Evolutionary conservation across 208 protist species (phyloP), one percentile per base, ranked within the genome.

Genomic region (Herpetomonas samuelpessoai): DNA sequence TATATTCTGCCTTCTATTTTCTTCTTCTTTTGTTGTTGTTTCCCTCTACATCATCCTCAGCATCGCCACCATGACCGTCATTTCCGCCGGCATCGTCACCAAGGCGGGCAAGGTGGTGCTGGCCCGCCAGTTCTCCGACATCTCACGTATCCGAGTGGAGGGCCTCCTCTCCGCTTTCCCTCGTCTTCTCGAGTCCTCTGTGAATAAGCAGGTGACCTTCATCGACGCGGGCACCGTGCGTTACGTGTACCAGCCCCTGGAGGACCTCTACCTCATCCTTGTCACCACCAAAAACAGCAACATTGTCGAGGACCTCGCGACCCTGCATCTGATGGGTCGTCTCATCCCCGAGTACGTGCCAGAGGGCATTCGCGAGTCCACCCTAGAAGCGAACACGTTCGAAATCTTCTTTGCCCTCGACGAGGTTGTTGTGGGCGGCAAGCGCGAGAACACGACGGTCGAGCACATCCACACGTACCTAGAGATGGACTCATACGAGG

Each of bases 191-290:
- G 85, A 92, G 70, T 74, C 78, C 18, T 81, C 52, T 3, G 57
- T 62, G 48, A 66, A 84, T 10, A 91, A 91, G 63, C 96, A 99
- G 74, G 95, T 98, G 55, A 99, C 97, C 0, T 99, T 96, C 76
- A 93, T 99, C 21, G 97, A 99, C 64, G 98, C 98, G 1, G 98
- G 98, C 30, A 70, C 74, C 1, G 88, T 97, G 0, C 87, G 95
- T 47, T 99, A 99, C 68, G 96, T 99, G 1, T 99, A 99, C 71
- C 97, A 98, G 77, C 98, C 98, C 10, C 58, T 99, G 9, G 98
- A 99, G 67, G 60, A 84, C 16, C 79, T 99, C 6, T 92, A 79
- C 52, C 65, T 98, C 16, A 77, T 99, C 7, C 78, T 99, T 24
- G 81, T 99, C 31, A 99, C 98, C 1, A 97, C 91, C 27, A 98